These are phyloP conservation scores for Protomyces inouyei DNA, from an alignment of 1,139 yeast genomes.

Conservation along the genomic window DNA sequence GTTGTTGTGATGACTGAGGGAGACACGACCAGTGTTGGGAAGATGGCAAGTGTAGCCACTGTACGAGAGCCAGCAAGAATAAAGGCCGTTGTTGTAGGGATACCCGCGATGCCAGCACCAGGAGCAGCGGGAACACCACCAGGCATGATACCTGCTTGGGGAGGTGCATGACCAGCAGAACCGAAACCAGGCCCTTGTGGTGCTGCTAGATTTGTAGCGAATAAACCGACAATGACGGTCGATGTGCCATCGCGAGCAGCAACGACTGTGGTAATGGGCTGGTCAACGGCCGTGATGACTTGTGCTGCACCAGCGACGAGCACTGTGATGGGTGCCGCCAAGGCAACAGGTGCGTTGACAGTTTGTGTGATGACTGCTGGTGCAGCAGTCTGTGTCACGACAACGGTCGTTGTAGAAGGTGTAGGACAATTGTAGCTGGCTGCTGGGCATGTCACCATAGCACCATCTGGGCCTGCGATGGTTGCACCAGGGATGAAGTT, in stretches of 20 bases:
- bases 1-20: background rate
- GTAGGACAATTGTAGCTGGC: background rate
- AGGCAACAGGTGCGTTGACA: background rate
- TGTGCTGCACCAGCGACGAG: background rate
- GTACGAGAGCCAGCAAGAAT: background rate
- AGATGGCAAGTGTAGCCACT: background rate
- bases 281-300: background rate
- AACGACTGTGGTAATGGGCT: background rate
- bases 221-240: background rate
- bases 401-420: background rate
- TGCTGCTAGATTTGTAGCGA: background rate
- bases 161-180: background rate
- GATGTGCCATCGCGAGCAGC: background rate
- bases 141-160: background rate
- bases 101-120: background rate
- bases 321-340: background rate
- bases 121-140: background rate
- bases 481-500: background rate
- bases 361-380: background rate
- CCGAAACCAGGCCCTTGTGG: background rate
- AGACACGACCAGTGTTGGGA: background rate
- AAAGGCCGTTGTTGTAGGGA: background rate
- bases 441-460: background rate
- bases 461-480: background rate
- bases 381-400: background rate